These are phyloP conservation scores for Emergomyces pasteurianus DNA, from an alignment of 2,329 filamentous ascomycete species.

Conservation along the genomic window DNA sequence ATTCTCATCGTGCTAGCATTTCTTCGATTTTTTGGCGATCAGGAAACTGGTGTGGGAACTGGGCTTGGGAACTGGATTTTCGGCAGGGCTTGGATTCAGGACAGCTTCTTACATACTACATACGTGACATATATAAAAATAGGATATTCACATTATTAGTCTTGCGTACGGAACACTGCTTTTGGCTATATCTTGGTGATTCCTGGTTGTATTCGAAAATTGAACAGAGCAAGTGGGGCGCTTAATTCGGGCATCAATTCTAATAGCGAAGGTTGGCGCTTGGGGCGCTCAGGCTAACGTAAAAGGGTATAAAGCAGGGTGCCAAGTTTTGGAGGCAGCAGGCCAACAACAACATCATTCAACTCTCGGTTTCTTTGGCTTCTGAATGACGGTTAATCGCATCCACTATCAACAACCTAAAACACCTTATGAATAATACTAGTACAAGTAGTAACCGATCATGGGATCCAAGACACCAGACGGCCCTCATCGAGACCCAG, in stretches of 20 bases:
- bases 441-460: background rate
- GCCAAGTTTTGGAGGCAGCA: background rate
- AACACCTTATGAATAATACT: background rate
- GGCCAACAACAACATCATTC: too few relatives aligned
- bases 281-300: too few relatives aligned
- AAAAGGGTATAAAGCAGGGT: background rate
- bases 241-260: background rate
- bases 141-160: background rate
- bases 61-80: background rate
- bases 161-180: background rate
- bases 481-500: background rate
- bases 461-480: conserved; percentile 11
- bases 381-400: background rate
- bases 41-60: background rate
- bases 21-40: background rate
- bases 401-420: background rate
- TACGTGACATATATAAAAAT: background rate
- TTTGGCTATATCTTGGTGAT: background rate
- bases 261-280: background rate
- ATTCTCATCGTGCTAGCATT: background rate
- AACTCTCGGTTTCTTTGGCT: background rate
- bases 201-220: background rate
- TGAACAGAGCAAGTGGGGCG: background rate
- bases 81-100: background rate
- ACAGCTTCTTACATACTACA: background rate